Evolutionary conservation across 257 asterid genomes (phyloP).

Genomic region (Solanum etuberosum): DNA sequence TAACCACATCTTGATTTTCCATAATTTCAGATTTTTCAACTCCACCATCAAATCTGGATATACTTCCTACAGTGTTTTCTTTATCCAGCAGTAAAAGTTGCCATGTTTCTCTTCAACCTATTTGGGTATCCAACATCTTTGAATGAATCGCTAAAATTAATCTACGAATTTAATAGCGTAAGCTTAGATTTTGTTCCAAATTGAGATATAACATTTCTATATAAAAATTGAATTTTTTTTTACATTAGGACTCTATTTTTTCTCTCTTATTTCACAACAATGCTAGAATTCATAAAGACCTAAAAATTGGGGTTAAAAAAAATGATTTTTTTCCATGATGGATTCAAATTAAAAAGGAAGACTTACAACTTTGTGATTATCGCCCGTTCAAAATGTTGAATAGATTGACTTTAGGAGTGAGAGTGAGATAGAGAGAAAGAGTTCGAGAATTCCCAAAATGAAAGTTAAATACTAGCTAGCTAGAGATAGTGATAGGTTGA

Average conservation of each 20-base stretch:
- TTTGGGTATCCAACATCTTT: no score
- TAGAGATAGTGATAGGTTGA: not conserved
- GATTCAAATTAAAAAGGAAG: no score
- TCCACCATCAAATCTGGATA: no score
- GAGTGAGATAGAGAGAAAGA: no score
- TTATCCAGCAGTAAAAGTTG: no score
- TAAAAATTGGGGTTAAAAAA: not conserved
- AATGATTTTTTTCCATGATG: no score
- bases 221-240: not conserved
- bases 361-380: not conserved
- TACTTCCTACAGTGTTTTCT: no score
- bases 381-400: not conserved
- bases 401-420: not conserved
- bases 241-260: not conserved
- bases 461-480: not conserved
- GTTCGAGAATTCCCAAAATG: not conserved
- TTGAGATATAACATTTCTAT: not conserved
- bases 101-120: no score
- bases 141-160: no score
- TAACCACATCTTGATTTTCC: constrained; percentile 59
- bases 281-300: not conserved
- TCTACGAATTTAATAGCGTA: no score
- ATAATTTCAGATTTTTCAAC: no score
- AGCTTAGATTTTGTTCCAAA: not conserved
- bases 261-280: not conserved